Base-by-base conservation (phyloP, 164 flowering plant genomes). In the Aristolochia contorta region DNA sequence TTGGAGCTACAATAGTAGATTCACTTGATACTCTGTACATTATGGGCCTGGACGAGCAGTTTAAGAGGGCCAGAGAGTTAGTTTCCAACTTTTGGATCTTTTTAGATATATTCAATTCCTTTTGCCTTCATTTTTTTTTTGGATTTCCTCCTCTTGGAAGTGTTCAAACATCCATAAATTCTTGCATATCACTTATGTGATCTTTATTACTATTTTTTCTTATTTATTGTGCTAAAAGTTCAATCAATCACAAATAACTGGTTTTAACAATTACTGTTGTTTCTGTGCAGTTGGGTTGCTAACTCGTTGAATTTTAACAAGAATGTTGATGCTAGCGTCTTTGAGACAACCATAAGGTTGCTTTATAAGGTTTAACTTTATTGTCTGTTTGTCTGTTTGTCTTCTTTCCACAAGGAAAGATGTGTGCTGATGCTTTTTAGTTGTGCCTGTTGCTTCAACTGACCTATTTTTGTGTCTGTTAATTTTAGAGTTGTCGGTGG, bases 271-370 rank as follows among this genome's bases (percentile, higher is more conserved):
- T 25, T 67, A 33, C 47, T 68, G 33, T 67, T 55, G 32, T 23
- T 68, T 67, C 24, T 25, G 80, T 67, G 68, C 83, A 91, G 99
- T 74, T 91, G 99, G 99, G 86, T 94, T 62, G 96, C 92, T 64
- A 80, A 76, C 57, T 81, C 96, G 32, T 75, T 91, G 86, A 91
- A 94, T 71, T 94, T 94, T 67, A 78, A 89, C 89, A 87, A 94
- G 82, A 67, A 84, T 59, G 84, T 89, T 63, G 99, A 91, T 4
- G 96, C 97, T 60, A 94, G 97, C 63, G 96, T 94, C 57, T 94
- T 94, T 68, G 97, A 94, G 90, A 94, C 97, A 79, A 91, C 97
- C 89, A 91, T 94, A 89, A 94, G 99, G 99, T 94, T 81, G 78
- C 85, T 43, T 78, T 81, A 74, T 73, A 78, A 87, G 88, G 91